Percentiles rank a stretch among this genome's conserved stretches.
These are phyloP conservation scores for Cyberlindnera misumaiensis DNA, from an alignment of 805 yeast species.

Conservation along the genomic window DNA sequence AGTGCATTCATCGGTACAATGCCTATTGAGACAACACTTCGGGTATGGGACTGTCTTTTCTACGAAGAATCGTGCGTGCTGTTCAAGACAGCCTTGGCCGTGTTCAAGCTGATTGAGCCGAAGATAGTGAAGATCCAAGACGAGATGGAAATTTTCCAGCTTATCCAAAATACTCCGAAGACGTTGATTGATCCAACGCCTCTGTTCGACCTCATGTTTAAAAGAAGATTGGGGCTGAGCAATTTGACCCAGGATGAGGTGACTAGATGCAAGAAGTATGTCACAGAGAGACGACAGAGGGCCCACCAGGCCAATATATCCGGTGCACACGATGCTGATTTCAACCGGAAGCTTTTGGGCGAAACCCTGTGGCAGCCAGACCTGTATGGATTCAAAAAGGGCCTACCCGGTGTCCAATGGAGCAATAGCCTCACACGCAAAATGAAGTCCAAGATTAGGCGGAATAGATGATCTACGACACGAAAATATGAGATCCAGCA, in stretches of 20 bases:
- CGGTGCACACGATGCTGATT: slow-evolving; percentile 19
- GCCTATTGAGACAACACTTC: slow-evolving; percentile 80
- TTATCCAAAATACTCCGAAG: slow-evolving; percentile 79
- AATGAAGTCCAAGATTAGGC: slow-evolving; percentile 36
- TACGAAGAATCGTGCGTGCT: slow-evolving; percentile 86
- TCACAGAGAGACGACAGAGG: slow-evolving; percentile 48
- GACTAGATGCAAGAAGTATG: slow-evolving; percentile 69
- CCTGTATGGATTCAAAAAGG: slow-evolving; percentile 35
- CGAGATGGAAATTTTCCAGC: slow-evolving; percentile 70
- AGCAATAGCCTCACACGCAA: slow-evolving; percentile 50
- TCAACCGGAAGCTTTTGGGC: slow-evolving; percentile 20
- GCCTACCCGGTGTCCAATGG: slow-evolving; percentile 52
- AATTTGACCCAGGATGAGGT: slow-evolving; percentile 80
- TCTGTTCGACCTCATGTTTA: slow-evolving; percentile 69
- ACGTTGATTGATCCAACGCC: slow-evolving; percentile 59
- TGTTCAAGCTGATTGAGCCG: slow-evolving; percentile 70
- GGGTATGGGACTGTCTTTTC: slow-evolving; percentile 94
- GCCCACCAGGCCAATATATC: slow-evolving; percentile 12
- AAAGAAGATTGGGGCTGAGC: slow-evolving; percentile 64
- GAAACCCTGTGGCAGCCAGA: slow-evolving; percentile 32
- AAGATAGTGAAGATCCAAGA: slow-evolving; percentile 40
- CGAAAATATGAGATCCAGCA: background rate
- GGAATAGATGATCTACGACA: slow-evolving; percentile 8
- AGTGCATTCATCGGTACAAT: slow-evolving; percentile 86
- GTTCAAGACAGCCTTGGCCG: slow-evolving; percentile 74